A percentile compares a stretch with the other conserved stretches of the same genome.
Conservation (phyloP, 78 protist species). For the Protostelium mycophagum region DNA sequence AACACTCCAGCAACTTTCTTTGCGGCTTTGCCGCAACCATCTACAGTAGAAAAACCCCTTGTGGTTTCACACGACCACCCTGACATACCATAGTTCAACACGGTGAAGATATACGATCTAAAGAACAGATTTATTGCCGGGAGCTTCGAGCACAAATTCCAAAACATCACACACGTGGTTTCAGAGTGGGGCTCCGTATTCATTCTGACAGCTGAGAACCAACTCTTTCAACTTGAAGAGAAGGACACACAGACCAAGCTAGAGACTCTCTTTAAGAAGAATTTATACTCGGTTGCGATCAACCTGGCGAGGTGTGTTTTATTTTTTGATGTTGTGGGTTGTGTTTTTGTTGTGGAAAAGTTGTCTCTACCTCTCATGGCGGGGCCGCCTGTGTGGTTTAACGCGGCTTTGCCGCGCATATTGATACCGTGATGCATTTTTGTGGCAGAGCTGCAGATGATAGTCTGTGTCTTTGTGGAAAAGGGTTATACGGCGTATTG, state of each 20-base stretch:
- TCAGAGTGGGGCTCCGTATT: conserved; percentile 83
- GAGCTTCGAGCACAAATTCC: conserved; percentile 36
- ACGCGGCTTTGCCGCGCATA: not conserved
- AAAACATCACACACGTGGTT: conserved; percentile 41
- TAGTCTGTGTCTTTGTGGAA: no score
- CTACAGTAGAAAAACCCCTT: no score
- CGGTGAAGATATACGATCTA: conserved; percentile 78
- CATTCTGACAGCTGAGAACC: conserved; percentile 52
- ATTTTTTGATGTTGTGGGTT: no score
- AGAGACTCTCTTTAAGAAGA: conserved; percentile 87
- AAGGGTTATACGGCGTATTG: no score
- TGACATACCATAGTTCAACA: conserved; percentile 2
- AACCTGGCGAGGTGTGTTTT: conserved; percentile 68
- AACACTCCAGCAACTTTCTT: no score
- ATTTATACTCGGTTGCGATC: conserved; percentile 80
- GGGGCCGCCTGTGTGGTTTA: no score
- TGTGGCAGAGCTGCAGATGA: no score
- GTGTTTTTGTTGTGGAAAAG: no score
- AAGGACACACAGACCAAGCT: conserved; percentile 90
- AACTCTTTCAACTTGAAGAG: conserved; percentile 76
- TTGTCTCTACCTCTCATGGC: no score
- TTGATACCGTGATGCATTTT: not conserved
- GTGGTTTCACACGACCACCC: not conserved
- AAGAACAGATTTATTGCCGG: conserved; percentile 72
- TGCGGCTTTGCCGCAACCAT: no score